Evolutionary conservation across 2,329 filamentous ascomycete species (phyloP), one percentile per base, ranked within the genome.

Genomic region (Moelleriella libera): DNA sequence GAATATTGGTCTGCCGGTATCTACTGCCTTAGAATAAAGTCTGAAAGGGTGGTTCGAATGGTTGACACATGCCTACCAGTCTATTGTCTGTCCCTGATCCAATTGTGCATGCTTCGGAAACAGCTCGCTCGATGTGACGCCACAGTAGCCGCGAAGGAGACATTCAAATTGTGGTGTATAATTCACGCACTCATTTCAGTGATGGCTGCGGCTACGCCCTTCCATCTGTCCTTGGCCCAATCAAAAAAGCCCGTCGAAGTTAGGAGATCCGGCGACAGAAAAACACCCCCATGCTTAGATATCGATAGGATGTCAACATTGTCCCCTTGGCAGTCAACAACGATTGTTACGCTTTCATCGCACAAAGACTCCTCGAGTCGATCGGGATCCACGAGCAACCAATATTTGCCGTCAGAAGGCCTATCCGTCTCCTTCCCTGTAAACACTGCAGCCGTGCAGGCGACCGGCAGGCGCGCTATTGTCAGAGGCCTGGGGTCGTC

Each of bases 311-410:
- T 70, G 55, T 72, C 75, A 3, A 71, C 73, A 45, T 70, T 66
- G 1, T 69, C 74, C n/a, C 60, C 57, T 10, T 61, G 66, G 50
- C 68, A 69, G 60, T 90, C 84, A n/a, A 95, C 78, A 45, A 92
- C 81, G 34, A 95, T 68, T 3, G 82, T 89, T n/a, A 92, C 70
- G n/a, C 67, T 75, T 71, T 98, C 92, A 51, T 81, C 73, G 60
- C 88, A 94, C 42, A 94, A 66, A 7, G 76, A 78, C 68, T 97
- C 92, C 68, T 98, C 92, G 55, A 94, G 83, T 28, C 80, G 78
- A 67, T 98, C 92, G 2, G 88, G 88, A 66, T 98, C 92, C 6
- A 85, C 78, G 49, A 98, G 66, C 3, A 96, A 69, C 87, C 88
- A 94, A 59, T 71, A 73, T 58, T 70, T 73, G 53, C 65, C 72